Conservation (phyloP, 164 flowering plant species). For the Berberis thunbergii region DNA sequence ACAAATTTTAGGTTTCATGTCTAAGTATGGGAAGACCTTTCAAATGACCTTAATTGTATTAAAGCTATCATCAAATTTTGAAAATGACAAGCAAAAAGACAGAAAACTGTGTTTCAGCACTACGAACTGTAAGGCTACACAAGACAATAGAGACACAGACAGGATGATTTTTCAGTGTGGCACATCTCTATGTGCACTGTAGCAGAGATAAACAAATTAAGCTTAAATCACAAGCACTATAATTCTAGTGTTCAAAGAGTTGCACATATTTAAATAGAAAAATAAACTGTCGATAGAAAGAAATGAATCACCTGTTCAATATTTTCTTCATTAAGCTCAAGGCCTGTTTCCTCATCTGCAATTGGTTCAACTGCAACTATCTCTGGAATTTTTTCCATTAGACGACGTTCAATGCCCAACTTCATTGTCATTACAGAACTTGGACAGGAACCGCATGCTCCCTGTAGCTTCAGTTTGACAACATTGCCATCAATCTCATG, state of each 20-base stretch:
- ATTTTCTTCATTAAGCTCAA: slow-evolving; percentile 83
- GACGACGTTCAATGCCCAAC: slow-evolving; percentile 87
- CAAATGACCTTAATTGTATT: too few relatives aligned
- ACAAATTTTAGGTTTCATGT: too few relatives aligned
- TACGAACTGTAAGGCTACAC: too few relatives aligned
- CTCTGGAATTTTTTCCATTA: slow-evolving; percentile 94
- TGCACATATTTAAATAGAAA: not conserved
- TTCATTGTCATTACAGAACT: slow-evolving; percentile 90
- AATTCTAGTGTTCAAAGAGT: slow-evolving; percentile 21
- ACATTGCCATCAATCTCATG: slow-evolving; percentile 96
- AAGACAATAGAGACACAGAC: too few relatives aligned
- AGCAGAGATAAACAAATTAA: too few relatives aligned
- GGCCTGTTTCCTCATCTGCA: slow-evolving; percentile 85
- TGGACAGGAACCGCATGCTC: slow-evolving; percentile 99
- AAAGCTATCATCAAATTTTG: too few relatives aligned
- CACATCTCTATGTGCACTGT: too few relatives aligned
- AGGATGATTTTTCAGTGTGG: too few relatives aligned
- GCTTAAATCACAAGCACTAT: not conserved
- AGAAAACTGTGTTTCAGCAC: too few relatives aligned
- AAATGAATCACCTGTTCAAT: slow-evolving; percentile 62
- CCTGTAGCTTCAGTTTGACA: slow-evolving; percentile 85
- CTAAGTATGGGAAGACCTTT: too few relatives aligned
- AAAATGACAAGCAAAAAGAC: too few relatives aligned
- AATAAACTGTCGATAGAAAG: not conserved
- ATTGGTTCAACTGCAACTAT: slow-evolving; percentile 83